Percentiles rank a stretch among this genome's conserved stretches.
phyloP scores from a whole-genome alignment of 2,329 filamentous ascomycete species.

The Daldinia eschscholtzii region DNA sequence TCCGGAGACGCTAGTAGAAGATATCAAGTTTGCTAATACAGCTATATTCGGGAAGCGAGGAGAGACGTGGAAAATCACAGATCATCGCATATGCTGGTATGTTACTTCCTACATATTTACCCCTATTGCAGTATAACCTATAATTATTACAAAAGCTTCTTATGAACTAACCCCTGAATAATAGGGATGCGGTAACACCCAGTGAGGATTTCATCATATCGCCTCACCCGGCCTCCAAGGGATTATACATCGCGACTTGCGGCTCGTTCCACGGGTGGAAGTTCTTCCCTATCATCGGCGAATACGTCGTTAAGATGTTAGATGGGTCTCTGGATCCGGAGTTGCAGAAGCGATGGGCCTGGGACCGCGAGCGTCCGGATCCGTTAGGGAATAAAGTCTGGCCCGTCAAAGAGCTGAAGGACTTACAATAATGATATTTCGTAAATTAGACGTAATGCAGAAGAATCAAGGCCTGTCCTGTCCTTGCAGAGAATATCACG shows the following conservation, averaged over 20 bases:
- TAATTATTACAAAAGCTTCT: background rate
- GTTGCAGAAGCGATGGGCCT: constrained; percentile 64
- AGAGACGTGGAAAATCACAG: constrained; percentile 68
- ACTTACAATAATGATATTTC: constrained; percentile 44
- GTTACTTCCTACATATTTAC: constrained; percentile 44
- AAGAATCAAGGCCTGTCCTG: no score
- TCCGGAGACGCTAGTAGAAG: constrained; percentile 65
- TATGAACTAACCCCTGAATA: background rate
- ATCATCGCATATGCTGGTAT: constrained; percentile 76
- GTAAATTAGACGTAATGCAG: no score
- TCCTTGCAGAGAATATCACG: no score
- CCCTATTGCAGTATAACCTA: background rate
- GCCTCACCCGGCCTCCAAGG: constrained; percentile 63
- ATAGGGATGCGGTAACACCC: constrained; percentile 75
- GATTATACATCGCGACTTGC: constrained; percentile 72
- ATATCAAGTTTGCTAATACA: constrained; percentile 68
- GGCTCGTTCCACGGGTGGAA: constrained; percentile 78
- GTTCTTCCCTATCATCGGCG: constrained; percentile 74
- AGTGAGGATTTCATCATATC: constrained; percentile 73
- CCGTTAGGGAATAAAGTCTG: constrained; percentile 65
- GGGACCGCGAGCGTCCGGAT: constrained; percentile 71
- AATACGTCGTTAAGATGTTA: constrained; percentile 70
- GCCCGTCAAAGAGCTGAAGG: constrained; percentile 69
- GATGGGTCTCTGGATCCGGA: constrained; percentile 60
- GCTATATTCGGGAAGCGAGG: constrained; percentile 71